phyloP scores from a whole-genome alignment of 495 filamentous ascomycete genomes.

The Penicillium cinerascens region DNA sequence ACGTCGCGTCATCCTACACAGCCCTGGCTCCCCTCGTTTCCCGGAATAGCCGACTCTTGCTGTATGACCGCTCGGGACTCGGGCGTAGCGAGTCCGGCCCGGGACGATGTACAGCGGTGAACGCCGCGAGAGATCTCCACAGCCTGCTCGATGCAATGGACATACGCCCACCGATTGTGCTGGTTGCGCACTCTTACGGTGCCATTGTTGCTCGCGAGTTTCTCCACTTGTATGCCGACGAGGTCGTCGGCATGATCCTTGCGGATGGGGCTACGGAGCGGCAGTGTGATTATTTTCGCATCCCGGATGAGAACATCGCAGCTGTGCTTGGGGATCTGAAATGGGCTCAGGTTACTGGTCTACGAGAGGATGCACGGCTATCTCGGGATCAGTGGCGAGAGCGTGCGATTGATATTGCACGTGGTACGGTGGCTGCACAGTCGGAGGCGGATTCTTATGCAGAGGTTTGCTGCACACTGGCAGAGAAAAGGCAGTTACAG shows the following conservation, averaged over 20 bases:
- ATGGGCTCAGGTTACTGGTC: conserved; percentile 30
- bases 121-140: conserved; percentile 32
- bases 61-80: conserved; percentile 44
- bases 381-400: conserved; percentile 34
- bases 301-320: conserved; percentile 29
- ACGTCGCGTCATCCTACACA: conserved; percentile 41
- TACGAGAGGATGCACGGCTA: conserved; percentile 23
- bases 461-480: conserved; percentile 25
- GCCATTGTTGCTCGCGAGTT: conserved; percentile 49
- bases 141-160: conserved; percentile 20
- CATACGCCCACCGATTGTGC: conserved; percentile 33
- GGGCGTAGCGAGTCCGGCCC: conserved; percentile 32
- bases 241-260: conserved; percentile 40
- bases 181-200: conserved; percentile 52
- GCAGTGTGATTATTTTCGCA: conserved; percentile 26
- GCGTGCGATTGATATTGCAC: conserved; percentile 33
- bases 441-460: conserved; percentile 16
- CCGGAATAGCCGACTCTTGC: conserved; percentile 26
- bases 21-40: conserved; percentile 33
- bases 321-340: conserved; percentile 32
- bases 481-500: conserved; percentile 31
- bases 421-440: conserved; percentile 16
- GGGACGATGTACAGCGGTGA: conserved; percentile 12
- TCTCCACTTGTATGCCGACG: conserved; percentile 29
- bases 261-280: conserved; percentile 38